Conservation (phyloP, 352 stramenopile genomes). For the Phytophthora tubulina region DNA sequence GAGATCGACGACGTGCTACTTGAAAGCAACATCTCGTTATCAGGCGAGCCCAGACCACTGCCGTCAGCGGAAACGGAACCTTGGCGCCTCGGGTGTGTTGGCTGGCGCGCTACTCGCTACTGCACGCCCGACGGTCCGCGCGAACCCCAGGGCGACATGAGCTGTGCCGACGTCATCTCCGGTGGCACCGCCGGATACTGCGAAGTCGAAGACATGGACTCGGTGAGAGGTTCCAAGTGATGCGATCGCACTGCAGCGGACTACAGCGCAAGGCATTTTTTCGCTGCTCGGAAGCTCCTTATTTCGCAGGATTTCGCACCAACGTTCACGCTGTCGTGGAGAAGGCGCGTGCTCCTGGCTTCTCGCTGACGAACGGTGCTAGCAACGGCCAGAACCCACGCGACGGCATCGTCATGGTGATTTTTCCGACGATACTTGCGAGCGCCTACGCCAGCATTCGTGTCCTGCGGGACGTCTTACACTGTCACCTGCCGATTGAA, state of each 20-base stretch:
- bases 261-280: conserved; percentile 35
- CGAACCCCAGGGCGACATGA: conserved; percentile 11
- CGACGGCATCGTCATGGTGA: conserved; percentile 49
- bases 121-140: conserved; percentile 23
- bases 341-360: conserved; percentile 4
- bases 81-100: conserved; percentile 15
- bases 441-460: conserved; percentile 43
- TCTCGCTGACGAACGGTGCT: conserved; percentile 10
- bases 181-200: conserved; percentile 44
- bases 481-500: conserved; percentile 53
- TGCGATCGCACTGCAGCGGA: conserved; percentile 35
- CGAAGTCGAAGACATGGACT: conserved; percentile 25
- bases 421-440: conserved; percentile 48
- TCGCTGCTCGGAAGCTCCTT: conserved; percentile 44
- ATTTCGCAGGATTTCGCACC: conserved; percentile 41
- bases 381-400: neutral
- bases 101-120: conserved; percentile 24
- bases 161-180: conserved; percentile 9
- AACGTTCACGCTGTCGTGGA: conserved; percentile 15
- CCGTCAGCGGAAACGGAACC: neutral
- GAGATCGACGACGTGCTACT: conserved; percentile 21
- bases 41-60: neutral
- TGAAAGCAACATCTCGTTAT: neutral
- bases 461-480: conserved; percentile 34
- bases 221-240: conserved; percentile 34